Percentiles rank a stretch among this genome's conserved stretches.
Conservation (phyloP, 441 rosid species). For the Corymbia citriodora region DNA sequence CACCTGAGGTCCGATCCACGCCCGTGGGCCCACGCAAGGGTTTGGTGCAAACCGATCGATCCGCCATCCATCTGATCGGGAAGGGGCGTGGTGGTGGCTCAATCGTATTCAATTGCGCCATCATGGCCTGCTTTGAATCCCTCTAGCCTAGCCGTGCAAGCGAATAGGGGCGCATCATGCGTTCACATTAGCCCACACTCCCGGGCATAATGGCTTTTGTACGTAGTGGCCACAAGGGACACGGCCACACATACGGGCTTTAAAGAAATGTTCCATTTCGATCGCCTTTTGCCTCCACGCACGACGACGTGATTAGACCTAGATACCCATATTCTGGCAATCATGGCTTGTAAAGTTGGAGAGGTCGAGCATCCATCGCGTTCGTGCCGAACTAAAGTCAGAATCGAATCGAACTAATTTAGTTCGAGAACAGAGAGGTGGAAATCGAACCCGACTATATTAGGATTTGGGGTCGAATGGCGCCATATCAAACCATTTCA, state of each 20-base stretch:
- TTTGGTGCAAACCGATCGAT: not conserved
- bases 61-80: not conserved
- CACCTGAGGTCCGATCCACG: not conserved
- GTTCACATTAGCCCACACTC: not conserved
- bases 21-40: not conserved
- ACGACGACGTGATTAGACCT: not conserved
- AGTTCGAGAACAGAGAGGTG: not conserved
- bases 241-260: not conserved
- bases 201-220: not conserved
- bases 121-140: not conserved
- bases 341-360: not conserved
- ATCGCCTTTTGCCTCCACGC: not conserved
- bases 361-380: not conserved
- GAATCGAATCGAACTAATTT: not conserved
- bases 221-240: not conserved
- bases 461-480: not conserved
- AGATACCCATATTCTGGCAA: not conserved
- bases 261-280: not conserved
- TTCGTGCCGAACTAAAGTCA: not conserved
- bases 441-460: not conserved
- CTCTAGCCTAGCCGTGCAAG: not conserved
- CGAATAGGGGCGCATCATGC: not conserved
- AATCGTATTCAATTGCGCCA: not conserved
- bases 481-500: fast-evolving
- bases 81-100: not conserved